phyloP scores from a whole-genome alignment of 257 asterid genomes.

The Thymus quinquecostatus region DNA sequence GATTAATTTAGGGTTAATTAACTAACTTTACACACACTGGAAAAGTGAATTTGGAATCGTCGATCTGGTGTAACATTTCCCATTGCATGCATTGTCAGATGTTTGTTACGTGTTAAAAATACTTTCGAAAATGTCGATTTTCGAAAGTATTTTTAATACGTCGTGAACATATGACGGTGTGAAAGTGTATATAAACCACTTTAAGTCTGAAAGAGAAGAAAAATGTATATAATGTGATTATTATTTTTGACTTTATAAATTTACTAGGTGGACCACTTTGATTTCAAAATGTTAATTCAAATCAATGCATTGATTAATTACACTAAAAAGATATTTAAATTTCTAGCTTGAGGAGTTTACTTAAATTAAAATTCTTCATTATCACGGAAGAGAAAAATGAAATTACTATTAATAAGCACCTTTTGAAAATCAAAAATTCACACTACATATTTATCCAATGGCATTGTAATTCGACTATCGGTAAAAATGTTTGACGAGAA shows the following conservation, averaged over 20 bases:
- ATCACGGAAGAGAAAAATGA: not conserved
- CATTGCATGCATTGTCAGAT: too few species aligned
- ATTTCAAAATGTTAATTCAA: not conserved
- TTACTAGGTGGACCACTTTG: conserved; percentile 5
- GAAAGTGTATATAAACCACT: not conserved
- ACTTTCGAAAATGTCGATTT: too few species aligned
- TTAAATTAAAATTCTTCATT: not conserved
- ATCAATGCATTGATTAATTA: not conserved
- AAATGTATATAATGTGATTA: not conserved
- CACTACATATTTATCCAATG: too few species aligned
- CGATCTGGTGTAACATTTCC: too few species aligned
- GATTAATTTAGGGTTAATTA: not conserved
- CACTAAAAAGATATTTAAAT: not conserved
- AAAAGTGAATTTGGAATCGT: too few species aligned
- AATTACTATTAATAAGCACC: too few species aligned
- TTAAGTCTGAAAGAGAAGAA: not conserved
- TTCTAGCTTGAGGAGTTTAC: not conserved
- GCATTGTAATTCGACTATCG: too few species aligned
- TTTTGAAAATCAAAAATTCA: too few species aligned
- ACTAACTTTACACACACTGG: not conserved
- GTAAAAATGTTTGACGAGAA: too few species aligned
- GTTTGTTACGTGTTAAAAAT: too few species aligned
- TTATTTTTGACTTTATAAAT: not conserved
- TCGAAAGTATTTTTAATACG: too few species aligned
- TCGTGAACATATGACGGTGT: too few species aligned